phyloP scores from a whole-genome alignment of 225 moss, liverwort and hornwort genomes.

The Climacium dendroides region DNA sequence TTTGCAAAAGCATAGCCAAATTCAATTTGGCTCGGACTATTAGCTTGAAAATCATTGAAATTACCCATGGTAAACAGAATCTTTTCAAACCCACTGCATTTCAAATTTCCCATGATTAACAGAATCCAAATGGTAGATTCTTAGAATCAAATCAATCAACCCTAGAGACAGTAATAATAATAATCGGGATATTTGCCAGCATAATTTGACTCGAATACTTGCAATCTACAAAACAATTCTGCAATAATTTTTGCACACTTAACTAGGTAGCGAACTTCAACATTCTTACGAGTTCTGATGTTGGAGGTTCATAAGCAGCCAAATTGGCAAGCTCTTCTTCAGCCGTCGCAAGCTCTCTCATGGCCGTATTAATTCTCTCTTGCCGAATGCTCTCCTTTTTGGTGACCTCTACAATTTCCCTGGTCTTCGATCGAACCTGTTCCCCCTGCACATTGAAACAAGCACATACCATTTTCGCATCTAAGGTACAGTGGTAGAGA shows the following conservation, averaged over 20 bases:
- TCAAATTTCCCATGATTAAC: background rate
- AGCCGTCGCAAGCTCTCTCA: conserved; percentile 35
- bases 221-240: background rate
- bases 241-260: background rate
- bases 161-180: background rate
- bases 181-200: background rate
- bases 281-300: conserved; percentile 35
- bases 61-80: background rate
- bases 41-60: background rate
- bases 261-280: background rate
- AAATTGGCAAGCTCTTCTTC: conserved; percentile 53
- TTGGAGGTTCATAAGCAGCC: conserved; percentile 46
- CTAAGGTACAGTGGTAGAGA: background rate
- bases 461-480: background rate
- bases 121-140: background rate
- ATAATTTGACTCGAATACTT: background rate
- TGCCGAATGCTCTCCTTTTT: conserved; percentile 45
- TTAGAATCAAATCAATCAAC: background rate
- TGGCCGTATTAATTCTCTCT: conserved; percentile 38
- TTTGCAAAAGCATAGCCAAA: background rate
- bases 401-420: conserved; percentile 57
- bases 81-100: background rate
- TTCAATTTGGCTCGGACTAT: background rate
- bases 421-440: conserved; percentile 43
- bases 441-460: conserved; percentile 45